Evolutionary conservation across 345 rosid species (phyloP), one percentile per base, ranked within the genome.

Genomic region (Brassica cretica): DNA sequence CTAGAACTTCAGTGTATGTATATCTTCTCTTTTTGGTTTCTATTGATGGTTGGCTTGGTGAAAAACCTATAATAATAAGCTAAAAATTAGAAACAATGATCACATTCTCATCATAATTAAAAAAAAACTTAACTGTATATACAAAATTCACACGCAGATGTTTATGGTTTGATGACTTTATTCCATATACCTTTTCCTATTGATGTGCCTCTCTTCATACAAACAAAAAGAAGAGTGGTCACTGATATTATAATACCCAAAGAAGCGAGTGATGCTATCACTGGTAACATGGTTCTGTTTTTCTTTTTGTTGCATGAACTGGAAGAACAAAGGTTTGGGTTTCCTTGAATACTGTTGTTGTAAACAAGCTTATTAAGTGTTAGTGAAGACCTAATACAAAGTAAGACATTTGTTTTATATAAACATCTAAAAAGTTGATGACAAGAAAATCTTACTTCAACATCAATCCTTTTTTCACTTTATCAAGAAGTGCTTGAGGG

Each of bases 401-500:
- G 0, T 64, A 35, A 53, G 58, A 11, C 1, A 41, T 27, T 6
- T 0, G 1, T 5, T 62, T 32, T 51, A 0, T 19, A 30, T 39
- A 19, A 35, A 18, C 27, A 58, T 11, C 9, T n/a, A n/a, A 51
- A 16, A 0, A 61, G 24, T 15, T 56, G 12, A 21, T 44, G 21
- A 66, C 25, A 60, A 21, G 59, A 67, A 46, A 60, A 33, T 73
- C 68, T 73, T 78, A 73, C 82, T 73, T 49, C 59, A 78, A 60
- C 16, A 18, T 61, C 64, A 78, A 8, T 1, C 82, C 82, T 2
- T 32, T n/a, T 9, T 78, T 78, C 14, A 67, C 27, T 67, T 61
- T 73, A 35, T 67, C 74, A 12, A 67, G 70, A 61, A 78, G 77
- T n/a, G 77, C 65, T 67, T 60, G 55, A 10, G 93, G 91, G 64